Base-by-base conservation (phyloP, 2,329 filamentous ascomycete genomes). In the Fusarium zealandicum region DNA sequence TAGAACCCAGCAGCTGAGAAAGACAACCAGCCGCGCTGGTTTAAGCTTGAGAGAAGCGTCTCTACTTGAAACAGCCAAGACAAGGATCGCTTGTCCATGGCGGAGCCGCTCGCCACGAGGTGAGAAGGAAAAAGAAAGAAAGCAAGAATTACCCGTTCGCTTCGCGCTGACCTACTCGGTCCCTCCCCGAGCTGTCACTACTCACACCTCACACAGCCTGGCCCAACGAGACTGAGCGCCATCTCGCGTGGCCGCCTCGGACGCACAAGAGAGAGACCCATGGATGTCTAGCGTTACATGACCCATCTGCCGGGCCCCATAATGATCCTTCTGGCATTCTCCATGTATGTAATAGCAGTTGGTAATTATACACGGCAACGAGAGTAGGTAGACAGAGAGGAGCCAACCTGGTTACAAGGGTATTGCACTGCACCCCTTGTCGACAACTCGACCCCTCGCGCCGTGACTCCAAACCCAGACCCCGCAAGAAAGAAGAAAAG, bases 211-310 rank as follows among this genome's bases (percentile, higher is more conserved):
- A 55, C 11, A 61, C 59, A 48, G 46, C 45, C 45, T 42, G 57
- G 37, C 57, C 53, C 53, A 54, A 51, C 57, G 54, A 42, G 7
- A 37, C 30, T 46, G 58, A 62, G 60, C 63, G 60, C 58, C 60
- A 68, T 67, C 65, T 66, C 65, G 65, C 65, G 65, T 68, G 65
- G 65, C 59, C 54, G 61, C 59, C 63, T 59, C 61, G 42, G 58
- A 67, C 44, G 42, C 43, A 61, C 56, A 57, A 51, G 45, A 27
- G 51, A 59, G 39, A 35, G 48, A 55, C 42, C 51, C 32, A 33
- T 40, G 36, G 43, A 54, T 57, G 57, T 54, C 49, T 51, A 47
- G 51, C 47, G 64, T 67, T 64, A 67, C 64, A 67, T 67, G 32
- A 47, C 54, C 58, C 54, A 61, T 61, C 54, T 61, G 55, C 60